Evolutionary conservation across 108 stramenopile genomes (phyloP).

Genomic region (Thalassiosira profunda): DNA sequence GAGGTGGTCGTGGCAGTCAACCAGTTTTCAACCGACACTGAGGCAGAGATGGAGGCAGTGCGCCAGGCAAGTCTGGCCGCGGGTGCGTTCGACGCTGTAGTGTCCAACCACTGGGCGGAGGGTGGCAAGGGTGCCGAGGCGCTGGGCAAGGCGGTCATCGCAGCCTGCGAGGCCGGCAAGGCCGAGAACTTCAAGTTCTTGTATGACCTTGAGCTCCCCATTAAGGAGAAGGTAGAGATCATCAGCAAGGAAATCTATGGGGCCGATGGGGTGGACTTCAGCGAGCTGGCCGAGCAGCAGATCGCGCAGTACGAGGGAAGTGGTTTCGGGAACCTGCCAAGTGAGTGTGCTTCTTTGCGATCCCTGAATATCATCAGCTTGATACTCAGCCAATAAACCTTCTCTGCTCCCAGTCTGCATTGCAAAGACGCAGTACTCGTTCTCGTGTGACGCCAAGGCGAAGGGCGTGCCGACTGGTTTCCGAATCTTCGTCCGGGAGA

Average conservation of each 20-base stretch:
- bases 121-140: constrained; percentile 96
- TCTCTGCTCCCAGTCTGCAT: constrained; percentile 92
- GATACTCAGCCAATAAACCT: constrained; percentile 53
- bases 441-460: constrained; percentile 92
- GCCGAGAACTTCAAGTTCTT: constrained; percentile 88
- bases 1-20: constrained; percentile 96
- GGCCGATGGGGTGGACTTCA: constrained; percentile 95
- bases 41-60: constrained; percentile 93
- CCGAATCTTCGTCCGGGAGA: constrained; percentile 94
- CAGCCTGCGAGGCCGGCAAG: constrained; percentile 76
- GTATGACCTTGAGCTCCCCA: constrained; percentile 84
- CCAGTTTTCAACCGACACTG: constrained; percentile 93
- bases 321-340: constrained; percentile 95
- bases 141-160: constrained; percentile 90
- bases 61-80: constrained; percentile 84
- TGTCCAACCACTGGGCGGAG: constrained; percentile 96
- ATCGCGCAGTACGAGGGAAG: constrained; percentile 89
- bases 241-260: constrained; percentile 97
- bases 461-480: constrained; percentile 96
- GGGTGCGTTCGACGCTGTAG: constrained; percentile 93
- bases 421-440: constrained; percentile 99
- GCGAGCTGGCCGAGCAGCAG: constrained; percentile 90
- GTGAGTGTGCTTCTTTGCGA: constrained; percentile 25
- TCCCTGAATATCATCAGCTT: constrained; percentile 27
- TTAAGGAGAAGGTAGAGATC: constrained; percentile 92